Evolutionary conservation across 2,329 filamentous ascomycete genomes (phyloP).

Genomic region (Purpureocillium takamizusanense): DNA sequence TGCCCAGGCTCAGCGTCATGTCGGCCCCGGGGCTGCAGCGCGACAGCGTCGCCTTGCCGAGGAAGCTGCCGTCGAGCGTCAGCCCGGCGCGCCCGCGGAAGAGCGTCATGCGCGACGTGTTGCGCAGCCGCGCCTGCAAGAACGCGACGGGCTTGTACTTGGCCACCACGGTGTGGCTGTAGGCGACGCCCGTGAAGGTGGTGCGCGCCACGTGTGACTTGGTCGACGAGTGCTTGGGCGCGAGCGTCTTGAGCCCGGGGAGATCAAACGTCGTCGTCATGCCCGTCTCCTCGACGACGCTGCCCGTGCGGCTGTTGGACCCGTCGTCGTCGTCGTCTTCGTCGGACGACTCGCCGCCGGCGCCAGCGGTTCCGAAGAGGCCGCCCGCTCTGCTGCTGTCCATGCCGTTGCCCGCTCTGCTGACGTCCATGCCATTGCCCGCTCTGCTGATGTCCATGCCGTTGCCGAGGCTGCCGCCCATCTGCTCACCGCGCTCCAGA

Average conservation of each 20-base stretch:
- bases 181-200: constrained; percentile 33
- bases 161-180: constrained; percentile 44
- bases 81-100: constrained; percentile 42
- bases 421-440: no score
- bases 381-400: no score
- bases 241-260: constrained; percentile 41
- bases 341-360: neutral
- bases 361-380: no score
- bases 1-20: constrained; percentile 43
- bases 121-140: constrained; percentile 43
- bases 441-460: no score
- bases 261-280: constrained; percentile 49
- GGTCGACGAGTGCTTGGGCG: constrained; percentile 33
- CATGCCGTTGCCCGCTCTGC: no score
- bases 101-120: constrained; percentile 41
- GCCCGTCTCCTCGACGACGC: constrained; percentile 43
- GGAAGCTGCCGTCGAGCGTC: constrained; percentile 48
- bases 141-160: constrained; percentile 49
- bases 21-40: constrained; percentile 41
- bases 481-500: neutral
- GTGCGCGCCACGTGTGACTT: constrained; percentile 48
- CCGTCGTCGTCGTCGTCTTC: constrained; percentile 1
- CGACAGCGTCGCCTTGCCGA: constrained; percentile 43
- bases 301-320: constrained; percentile 22
- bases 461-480: no score